phyloP scores from a whole-genome alignment of 495 filamentous ascomycete species.

The Bacidia gigantensis region DNA sequence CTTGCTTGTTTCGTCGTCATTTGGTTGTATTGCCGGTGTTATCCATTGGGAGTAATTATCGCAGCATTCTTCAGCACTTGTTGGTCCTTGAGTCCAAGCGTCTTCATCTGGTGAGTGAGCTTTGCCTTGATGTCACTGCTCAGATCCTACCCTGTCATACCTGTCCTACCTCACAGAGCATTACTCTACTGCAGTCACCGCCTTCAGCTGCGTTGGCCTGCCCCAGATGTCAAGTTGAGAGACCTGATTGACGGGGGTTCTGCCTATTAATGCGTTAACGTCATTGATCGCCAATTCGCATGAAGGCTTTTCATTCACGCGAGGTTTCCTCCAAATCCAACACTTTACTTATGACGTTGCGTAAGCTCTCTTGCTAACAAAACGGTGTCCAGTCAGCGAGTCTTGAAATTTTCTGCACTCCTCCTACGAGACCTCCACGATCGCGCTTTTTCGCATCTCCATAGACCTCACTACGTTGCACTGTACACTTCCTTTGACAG shows the following conservation, averaged over 20 bases:
- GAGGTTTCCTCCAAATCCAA: not conserved
- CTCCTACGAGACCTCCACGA: not conserved
- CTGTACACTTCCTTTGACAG: not conserved
- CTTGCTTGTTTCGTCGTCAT: slow-evolving; percentile 11
- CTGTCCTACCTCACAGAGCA: not conserved
- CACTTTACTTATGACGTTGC: not conserved
- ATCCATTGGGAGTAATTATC: slow-evolving; percentile 17
- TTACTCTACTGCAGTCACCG: not conserved
- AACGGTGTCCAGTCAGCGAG: not conserved
- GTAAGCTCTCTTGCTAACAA: slow-evolving; percentile 10
- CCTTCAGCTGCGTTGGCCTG: not conserved
- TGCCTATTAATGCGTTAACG: too few species aligned
- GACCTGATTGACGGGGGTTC: too few species aligned
- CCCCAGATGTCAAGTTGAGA: too few species aligned
- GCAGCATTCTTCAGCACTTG: slow-evolving; percentile 15
- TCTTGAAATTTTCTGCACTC: not conserved
- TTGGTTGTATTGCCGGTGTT: slow-evolving; percentile 19
- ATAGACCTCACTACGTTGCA: not conserved
- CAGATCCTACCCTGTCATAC: not conserved
- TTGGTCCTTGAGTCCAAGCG: slow-evolving; percentile 13
- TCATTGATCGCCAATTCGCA: too few species aligned
- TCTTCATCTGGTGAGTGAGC: slow-evolving; percentile 24
- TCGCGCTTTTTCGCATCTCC: not conserved
- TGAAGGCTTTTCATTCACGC: not conserved
- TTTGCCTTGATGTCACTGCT: slow-evolving; percentile 8